These are phyloP conservation scores for Solanum pinnatisectum DNA, from an alignment of 257 asterid species.

Conservation along the genomic window DNA sequence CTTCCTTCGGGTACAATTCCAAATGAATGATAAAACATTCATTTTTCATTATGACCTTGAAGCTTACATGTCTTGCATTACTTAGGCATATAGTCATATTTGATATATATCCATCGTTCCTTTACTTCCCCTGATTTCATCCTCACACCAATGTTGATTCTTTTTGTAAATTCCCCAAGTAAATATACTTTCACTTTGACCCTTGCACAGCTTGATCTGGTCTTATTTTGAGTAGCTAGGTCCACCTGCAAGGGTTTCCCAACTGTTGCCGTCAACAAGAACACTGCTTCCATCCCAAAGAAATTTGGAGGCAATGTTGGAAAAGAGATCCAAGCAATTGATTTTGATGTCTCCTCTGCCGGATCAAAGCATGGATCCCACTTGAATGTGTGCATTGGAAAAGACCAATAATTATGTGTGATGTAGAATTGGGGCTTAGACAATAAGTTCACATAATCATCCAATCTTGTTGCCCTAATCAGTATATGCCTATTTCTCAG, in stretches of 20 bases:
- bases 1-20: background rate
- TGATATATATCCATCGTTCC: background rate
- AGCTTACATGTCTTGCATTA: too few relatives aligned
- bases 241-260: background rate
- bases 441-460: background rate
- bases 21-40: background rate
- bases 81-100: background rate
- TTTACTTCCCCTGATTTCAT: background rate
- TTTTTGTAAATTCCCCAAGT: too few relatives aligned
- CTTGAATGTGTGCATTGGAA: background rate
- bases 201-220: background rate
- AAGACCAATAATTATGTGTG: background rate
- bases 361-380: background rate
- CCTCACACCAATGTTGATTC: too few relatives aligned
- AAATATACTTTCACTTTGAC: too few relatives aligned
- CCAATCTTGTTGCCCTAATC: background rate
- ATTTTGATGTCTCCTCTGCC: background rate
- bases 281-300: background rate
- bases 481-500: background rate
- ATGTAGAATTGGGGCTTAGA: background rate
- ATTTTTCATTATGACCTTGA: background rate
- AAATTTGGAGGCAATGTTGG: too few relatives aligned
- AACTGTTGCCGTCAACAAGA: too few relatives aligned
- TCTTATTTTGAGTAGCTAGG: background rate
- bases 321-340: too few relatives aligned